Evolutionary conservation across 176 grass and related monocot species (phyloP), one percentile per base, ranked within the genome.

Genomic region (Poa pratensis): DNA sequence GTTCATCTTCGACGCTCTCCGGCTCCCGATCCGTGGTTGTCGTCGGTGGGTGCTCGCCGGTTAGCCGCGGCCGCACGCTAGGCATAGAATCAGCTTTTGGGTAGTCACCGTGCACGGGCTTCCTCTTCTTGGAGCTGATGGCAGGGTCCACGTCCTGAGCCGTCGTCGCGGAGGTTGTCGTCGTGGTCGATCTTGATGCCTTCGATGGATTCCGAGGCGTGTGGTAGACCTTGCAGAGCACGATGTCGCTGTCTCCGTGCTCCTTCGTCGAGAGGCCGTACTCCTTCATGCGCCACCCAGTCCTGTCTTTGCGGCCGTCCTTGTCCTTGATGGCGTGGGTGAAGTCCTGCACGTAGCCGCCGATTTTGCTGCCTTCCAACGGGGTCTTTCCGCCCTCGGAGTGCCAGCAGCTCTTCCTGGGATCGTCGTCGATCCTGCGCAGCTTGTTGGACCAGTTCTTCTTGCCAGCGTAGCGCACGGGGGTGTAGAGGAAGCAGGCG

Each of bases 221-320:
- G 66, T 3, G 66, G 66, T 69, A 69, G 34, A 69, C 9, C 66
- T 69, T 69, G 66, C 66, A 69, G 35, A 69, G 1, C 35, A 22
- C 35, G 35, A 69, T 0, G 18, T 40, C 4, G 18, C 66, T 12
- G 35, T 69, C 66, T 3, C 66, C 66, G 66, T 69, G 34, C 34
- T 40, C 66, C 9, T 35, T 34, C 4, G 66, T 69, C 9, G 66
- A 69, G 66, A 69, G 3, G 66, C 66, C 66, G 9, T 69, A 69
- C 35, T 69, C 66, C 66, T 69, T 69, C 66, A 69, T 69, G 34
- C 34, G 66, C 66, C 66, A 69, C 34, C 66, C 66, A 3, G 20
- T 19, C 34, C 66, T 40, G 18, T 69, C 18, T 0, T 0, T 12
- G 66, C 19, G 35, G 18, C 19, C 18, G 66, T 20, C 35, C 1